Base-by-base conservation (phyloP, 306 rosid species). In the Alnus glutinosa region DNA sequence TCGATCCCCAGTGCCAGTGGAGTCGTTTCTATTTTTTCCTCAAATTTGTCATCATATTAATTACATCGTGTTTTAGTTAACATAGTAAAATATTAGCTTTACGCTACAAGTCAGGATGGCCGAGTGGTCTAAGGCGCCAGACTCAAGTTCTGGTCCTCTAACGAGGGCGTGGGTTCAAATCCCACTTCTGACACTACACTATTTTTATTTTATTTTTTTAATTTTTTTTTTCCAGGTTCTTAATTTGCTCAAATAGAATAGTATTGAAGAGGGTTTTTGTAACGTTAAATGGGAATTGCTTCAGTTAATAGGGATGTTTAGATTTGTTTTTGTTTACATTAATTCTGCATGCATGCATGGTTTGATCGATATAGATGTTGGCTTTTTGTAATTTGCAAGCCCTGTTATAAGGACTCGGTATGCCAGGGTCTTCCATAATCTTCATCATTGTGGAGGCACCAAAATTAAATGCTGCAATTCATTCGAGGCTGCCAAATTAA, bases 81-180 rank as follows among this genome's bases (percentile, higher is more conserved):
- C 0, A 23, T 23, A 23, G 28, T 23, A 23, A 23, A 23, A 23
- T 23, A 23, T 23, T 23, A 23, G 28, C 28, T 23, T 23, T 23
- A 23, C 28, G 28, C 28, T 23, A 23, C 28, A 3, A 15, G 89
- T 84, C 87, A 89, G 90, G 83, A 82, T 84, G 89, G 91, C 85
- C 91, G 86, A 88, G 89, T 81, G 86, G 88, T 88, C 89, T 88
- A 84, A 88, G 85, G 87, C 88, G 90, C 88, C 90, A 86, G 87
- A 86, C 85, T 84, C 88, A 83, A 87, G 89, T 85, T 81, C 88
- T 87, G 85, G 88, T 81, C 88, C 71, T 83, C 87, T 81, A 8
- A 10, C 84, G 85, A 81, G 59, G 89, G 84, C 81, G 88, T 83
- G 90, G 88, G 86, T 87, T 87, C 89, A 85, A 86, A 87, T 83